phyloP scores from a whole-genome alignment of 164 flowering plant species.

The Vitis rupestris region DNA sequence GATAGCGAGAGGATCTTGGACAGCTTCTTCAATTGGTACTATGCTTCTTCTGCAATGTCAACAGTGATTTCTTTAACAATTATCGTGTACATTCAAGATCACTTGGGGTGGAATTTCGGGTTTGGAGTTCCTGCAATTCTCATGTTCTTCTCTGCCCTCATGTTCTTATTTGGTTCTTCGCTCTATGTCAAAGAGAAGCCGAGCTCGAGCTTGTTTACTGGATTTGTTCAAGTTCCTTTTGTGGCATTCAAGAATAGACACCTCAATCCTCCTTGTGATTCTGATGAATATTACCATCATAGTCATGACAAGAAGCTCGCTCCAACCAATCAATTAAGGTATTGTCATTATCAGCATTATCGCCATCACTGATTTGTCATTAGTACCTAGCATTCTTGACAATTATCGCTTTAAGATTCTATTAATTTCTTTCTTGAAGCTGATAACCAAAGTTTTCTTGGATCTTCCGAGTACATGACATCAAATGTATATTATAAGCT shows the following conservation, averaged over 20 bases:
- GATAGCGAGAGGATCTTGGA: slow-evolving; percentile 13
- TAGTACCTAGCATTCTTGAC: too few relatives aligned
- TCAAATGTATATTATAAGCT: too few relatives aligned
- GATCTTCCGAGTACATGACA: too few relatives aligned
- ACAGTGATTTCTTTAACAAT: slow-evolving; percentile 13
- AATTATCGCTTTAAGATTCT: too few relatives aligned
- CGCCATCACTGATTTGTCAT: too few relatives aligned
- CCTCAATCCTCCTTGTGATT: slow-evolving; percentile 4
- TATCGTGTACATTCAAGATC: slow-evolving; percentile 27
- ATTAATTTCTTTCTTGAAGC: too few relatives aligned
- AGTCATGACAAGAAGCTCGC: slow-evolving; percentile 12
- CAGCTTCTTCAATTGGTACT: slow-evolving; percentile 35
- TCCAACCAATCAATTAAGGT: slow-evolving; percentile 34
- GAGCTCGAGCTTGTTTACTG: slow-evolving; percentile 15
- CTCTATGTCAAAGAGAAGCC: slow-evolving; percentile 26
- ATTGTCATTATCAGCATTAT: neutral
- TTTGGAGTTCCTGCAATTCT: slow-evolving; percentile 28
- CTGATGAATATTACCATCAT: slow-evolving; percentile 11
- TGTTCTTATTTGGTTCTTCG: slow-evolving; percentile 30
- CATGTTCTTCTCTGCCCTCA: slow-evolving; percentile 17
- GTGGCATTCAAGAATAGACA: slow-evolving; percentile 25
- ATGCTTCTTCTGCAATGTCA: slow-evolving; percentile 13
- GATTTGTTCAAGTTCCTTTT: slow-evolving; percentile 27
- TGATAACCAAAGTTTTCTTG: too few relatives aligned
- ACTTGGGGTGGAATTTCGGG: slow-evolving; percentile 31